Percentiles rank a stretch among this genome's conserved stretches.
phyloP scores from a whole-genome alignment of 2,329 filamentous ascomycete genomes.

The Fusarium citri region DNA sequence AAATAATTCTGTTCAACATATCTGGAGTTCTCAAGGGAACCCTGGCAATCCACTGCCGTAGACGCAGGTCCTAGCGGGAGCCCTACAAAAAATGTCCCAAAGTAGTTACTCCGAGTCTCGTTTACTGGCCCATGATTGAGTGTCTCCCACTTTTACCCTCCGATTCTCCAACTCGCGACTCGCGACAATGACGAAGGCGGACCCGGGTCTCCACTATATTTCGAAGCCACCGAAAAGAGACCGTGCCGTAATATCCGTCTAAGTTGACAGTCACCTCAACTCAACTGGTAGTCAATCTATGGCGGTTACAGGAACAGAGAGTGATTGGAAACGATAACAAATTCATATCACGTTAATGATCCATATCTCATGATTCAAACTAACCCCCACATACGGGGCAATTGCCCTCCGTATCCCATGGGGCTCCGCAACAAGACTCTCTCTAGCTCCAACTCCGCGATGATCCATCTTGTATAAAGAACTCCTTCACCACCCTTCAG shows the following conservation, averaged over 20 bases:
- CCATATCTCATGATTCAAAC: neutral
- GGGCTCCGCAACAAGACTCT: slow-evolving; percentile 32
- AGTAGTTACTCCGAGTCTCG: slow-evolving; percentile 3
- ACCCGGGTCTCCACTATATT: neutral
- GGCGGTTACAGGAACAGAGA: too few species aligned
- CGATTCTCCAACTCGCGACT: slow-evolving; percentile 14
- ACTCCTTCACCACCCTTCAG: neutral
- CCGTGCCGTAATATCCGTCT: slow-evolving; percentile 35
- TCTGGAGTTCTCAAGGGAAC: too few species aligned
- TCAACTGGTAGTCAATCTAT: too few species aligned
- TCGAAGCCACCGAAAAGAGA: slow-evolving; percentile 31
- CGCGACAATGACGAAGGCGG: slow-evolving; percentile 13
- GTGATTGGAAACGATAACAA: neutral
- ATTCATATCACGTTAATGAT: neutral
- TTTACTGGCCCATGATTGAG: neutral
- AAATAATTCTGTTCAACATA: too few species aligned
- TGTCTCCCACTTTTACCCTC: neutral
- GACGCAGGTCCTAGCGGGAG: neutral
- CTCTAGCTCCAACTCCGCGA: slow-evolving; percentile 1
- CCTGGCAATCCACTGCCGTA: neutral
- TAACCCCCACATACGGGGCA: slow-evolving; percentile 33
- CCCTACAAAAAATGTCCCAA: slow-evolving; percentile 1
- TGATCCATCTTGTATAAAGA: slow-evolving; percentile 1
- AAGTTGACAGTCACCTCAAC: neutral
- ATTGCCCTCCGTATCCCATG: slow-evolving; percentile 26